These are phyloP conservation scores for Epithele typhae DNA, from an alignment of 768 basidiomycete species.

Conservation along the genomic window DNA sequence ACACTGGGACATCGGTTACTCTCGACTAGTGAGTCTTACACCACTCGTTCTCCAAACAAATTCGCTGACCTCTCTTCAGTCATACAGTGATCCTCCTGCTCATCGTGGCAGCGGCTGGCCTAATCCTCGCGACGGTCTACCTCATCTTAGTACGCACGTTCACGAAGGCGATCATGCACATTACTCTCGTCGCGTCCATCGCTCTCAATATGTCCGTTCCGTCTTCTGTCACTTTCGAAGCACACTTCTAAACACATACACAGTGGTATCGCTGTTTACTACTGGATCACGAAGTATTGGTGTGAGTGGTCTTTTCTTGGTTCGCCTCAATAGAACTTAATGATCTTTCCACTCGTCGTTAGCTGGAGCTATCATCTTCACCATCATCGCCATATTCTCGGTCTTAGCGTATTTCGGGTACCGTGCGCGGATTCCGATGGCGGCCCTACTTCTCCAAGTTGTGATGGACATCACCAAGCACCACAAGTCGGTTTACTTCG, in stretches of 20 bases:
- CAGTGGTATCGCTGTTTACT: conserved; percentile 72
- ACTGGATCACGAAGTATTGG: conserved; percentile 67
- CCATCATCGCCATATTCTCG: conserved; percentile 72
- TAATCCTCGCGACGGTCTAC: conserved; percentile 62
- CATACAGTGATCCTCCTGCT: conserved; percentile 76
- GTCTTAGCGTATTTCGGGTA: conserved; percentile 72
- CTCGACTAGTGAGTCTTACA: conserved; percentile 53
- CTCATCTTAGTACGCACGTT: conserved; percentile 69
- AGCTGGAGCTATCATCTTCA: conserved; percentile 85
- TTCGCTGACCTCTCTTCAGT: conserved; percentile 29
- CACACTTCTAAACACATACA: conserved; percentile 7
- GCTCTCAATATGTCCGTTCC: conserved; percentile 55
- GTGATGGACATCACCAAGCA: conserved; percentile 85
- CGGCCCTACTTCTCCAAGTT: conserved; percentile 72
- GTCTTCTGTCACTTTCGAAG: too few relatives aligned
- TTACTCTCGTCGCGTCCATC: conserved; percentile 63
- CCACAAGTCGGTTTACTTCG: conserved; percentile 75
- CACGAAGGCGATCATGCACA: conserved; percentile 73
- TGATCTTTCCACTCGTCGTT: background rate
- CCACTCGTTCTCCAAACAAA: background rate
- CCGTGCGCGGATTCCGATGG: conserved; percentile 70
- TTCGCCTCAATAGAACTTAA: background rate
- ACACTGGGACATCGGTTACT: conserved; percentile 54
- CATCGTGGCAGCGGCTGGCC: conserved; percentile 62
- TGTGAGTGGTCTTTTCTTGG: conserved; percentile 38